Percentiles rank a stretch among this genome's conserved stretches.
Evolutionary conservation across 768 basidiomycete species (phyloP).

Genomic region (Panaeolus papilionaceus): DNA sequence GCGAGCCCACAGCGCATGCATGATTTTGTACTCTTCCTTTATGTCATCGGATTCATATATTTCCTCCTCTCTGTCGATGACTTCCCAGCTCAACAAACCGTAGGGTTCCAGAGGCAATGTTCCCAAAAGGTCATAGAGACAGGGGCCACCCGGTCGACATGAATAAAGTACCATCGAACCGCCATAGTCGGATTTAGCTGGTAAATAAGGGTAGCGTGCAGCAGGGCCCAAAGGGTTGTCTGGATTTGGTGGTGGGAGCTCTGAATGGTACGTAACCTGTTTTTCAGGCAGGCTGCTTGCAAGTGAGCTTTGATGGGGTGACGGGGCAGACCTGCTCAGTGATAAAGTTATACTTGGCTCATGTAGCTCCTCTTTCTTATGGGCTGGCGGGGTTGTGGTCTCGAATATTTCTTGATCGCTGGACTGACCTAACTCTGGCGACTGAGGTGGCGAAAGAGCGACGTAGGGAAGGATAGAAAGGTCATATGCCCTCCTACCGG

Average conservation of each 20-base stretch:
- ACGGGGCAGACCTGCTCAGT: neutral
- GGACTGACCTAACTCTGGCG: neutral
- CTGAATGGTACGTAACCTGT: neutral
- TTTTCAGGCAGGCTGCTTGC: neutral
- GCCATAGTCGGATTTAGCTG: slow-evolving; percentile 51
- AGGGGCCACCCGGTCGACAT: slow-evolving; percentile 69
- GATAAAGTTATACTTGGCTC: slow-evolving; percentile 1
- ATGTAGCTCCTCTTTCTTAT: neutral
- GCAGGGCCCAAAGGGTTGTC: slow-evolving; percentile 58
- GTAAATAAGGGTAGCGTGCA: slow-evolving; percentile 56
- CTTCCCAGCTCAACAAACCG: slow-evolving; percentile 71
- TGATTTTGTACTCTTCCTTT: slow-evolving; percentile 77
- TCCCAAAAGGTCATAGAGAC: slow-evolving; percentile 68
- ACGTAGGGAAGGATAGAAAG: slow-evolving; percentile 10
- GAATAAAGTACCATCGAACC: slow-evolving; percentile 59
- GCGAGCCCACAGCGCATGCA: slow-evolving; percentile 77
- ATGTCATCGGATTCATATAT: slow-evolving; percentile 76
- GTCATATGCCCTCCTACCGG: neutral
- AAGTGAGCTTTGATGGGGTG: slow-evolving; percentile 2
- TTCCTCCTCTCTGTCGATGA: slow-evolving; percentile 78
- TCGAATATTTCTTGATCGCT: neutral
- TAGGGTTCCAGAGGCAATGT: slow-evolving; percentile 64
- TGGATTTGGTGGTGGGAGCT: slow-evolving; percentile 47
- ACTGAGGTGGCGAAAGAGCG: neutral
- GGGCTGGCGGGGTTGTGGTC: neutral